Evolutionary conservation across 345 rosid species (phyloP), one percentile per base, ranked within the genome.

Genomic region (Litchi chinensis): DNA sequence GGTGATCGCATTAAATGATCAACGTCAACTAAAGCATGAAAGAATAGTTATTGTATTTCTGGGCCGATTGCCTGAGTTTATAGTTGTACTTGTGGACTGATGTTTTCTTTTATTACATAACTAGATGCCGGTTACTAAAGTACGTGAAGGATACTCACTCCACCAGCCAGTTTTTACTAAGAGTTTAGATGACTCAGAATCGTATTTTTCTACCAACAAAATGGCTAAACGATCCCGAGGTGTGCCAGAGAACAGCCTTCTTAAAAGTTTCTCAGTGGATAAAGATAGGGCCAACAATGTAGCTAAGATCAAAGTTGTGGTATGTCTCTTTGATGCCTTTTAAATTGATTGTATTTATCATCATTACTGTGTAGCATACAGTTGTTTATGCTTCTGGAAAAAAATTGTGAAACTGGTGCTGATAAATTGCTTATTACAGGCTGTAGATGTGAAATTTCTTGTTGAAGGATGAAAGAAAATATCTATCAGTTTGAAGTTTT

Each of bases 241-340:
- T 67, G 50, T 85, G 73, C 75, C 84, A 1, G 90, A 86, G 63
- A 85, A 84, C 57, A 77, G 32, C 82, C 84, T 84, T 73, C 81
- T 81, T 19, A 88, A 80, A 74, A 90, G 90, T 78, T 85, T 86
- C 52, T 62, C 87, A 6, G 80, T 64, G 13, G 93, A 90, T 70
- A 90, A 84, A 77, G 91, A 87, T 56, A 87, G 82, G 63, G 84
- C 88, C 64, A 87, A 81, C 71, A 74, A 44, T 85, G 93, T 90
- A 72, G 91, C 93, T 11, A 90, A 85, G 84, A 90, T 88, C 83
- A 90, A 90, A 90, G 91, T 90, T 13, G 90, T 87, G 90, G 93
- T 88, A 85, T 50, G 83, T 70, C 15, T 46, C 13, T 64, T 22
- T 46, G 56, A 43, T 18, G 7, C 44, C 65, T 46, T n/a, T 57